Base-by-base conservation (phyloP, 768 basidiomycete genomes). In the Termitomyces sp. region DNA sequence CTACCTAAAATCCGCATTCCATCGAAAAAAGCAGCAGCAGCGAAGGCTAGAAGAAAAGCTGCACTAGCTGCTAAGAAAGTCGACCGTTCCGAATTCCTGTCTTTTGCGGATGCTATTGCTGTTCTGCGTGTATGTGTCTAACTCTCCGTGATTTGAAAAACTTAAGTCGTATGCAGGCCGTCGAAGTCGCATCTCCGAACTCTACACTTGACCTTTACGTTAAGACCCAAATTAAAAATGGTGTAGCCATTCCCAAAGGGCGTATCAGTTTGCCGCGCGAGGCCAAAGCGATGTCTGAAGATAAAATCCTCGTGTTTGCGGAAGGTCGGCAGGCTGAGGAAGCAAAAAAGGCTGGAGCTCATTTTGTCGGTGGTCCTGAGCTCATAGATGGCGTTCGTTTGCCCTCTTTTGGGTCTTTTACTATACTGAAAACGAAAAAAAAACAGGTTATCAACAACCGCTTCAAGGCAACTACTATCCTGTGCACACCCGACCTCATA, bases 241-340 rank as follows among this genome's bases (percentile, higher is more conserved):
- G 92, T 66, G 79, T 88, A 48, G 83, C 91, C 32, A 87, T 96
- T 17, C 91, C 96, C 9, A 92, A 93, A 71, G 97, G 97, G 3
- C 90, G 94, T 64, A 86, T 95, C 55, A 88, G 83, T 66, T 82
- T 98, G 52, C 94, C 95, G 0, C 79, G 86, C 52, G 92, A 96
- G 67, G 84, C 89, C 43, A 92, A 92, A 68, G 73, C 84, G 32
- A 86, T 84, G 67, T 69, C 79, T 38, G 83, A 87, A 67, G 90
- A 92, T 62, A 86, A 83, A 59, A 87, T 98, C 57, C 81, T 97
- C n/a, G 94, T 96, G 36, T 98, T 98, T 68, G 95, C 95, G 4
- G 92, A 94, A 66, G 93, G 93, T 5, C 79, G 86, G 59, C 80
- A 83, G 55, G 92, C 89, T 17, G 91, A 92, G 20, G 87, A 91